Percentiles rank a stretch among this genome's conserved stretches.
phyloP scores from a whole-genome alignment of 176 grass and related monocot genomes.

The Musa beccarii region DNA sequence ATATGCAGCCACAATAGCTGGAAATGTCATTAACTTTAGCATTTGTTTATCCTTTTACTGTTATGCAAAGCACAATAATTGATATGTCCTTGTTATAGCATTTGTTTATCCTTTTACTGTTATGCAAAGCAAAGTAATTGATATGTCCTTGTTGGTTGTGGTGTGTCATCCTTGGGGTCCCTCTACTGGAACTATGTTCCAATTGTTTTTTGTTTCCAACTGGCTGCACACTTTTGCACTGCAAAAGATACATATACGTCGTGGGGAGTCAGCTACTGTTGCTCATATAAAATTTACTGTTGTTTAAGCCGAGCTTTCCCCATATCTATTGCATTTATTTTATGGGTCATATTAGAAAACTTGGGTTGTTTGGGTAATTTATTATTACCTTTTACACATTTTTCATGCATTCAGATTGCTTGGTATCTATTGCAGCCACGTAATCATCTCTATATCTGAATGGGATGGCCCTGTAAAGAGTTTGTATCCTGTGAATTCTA shows the following conservation, averaged over 20 bases:
- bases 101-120: neutral
- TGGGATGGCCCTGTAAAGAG: neutral
- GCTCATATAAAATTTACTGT: neutral
- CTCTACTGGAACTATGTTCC: neutral
- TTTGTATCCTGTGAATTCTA: neutral
- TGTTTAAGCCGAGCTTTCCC: neutral
- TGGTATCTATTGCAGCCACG: neutral
- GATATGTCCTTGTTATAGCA: neutral
- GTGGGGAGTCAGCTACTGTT: neutral
- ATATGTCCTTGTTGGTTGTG: neutral
- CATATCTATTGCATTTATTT: neutral
- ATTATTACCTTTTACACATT: neutral
- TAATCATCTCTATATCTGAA: too few relatives aligned
- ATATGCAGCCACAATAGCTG: neutral
- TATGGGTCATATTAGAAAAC: neutral
- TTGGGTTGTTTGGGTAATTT: neutral
- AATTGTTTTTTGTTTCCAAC: neutral
- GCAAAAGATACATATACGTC: neutral
- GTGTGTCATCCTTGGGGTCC: neutral
- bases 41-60: neutral
- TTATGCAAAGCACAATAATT: neutral
- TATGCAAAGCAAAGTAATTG: neutral
- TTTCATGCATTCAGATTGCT: neutral
- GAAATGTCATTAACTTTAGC: neutral
- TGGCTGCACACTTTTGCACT: neutral